These are phyloP conservation scores for Schwanniomyces sp. DNA, from an alignment of 805 yeast genomes.

Conservation along the genomic window DNA sequence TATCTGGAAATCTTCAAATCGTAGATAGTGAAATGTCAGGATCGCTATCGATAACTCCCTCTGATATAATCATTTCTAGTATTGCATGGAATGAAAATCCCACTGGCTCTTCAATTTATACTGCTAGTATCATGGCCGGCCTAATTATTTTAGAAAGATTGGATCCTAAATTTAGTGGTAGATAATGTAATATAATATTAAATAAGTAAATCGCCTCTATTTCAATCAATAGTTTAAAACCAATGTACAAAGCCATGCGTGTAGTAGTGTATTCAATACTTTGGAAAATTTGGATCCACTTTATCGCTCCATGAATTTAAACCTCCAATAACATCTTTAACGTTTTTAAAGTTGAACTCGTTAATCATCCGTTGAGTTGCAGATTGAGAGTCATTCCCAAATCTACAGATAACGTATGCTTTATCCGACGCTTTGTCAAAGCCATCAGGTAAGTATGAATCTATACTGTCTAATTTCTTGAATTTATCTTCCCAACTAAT, in stretches of 20 bases:
- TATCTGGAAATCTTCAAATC: constrained; percentile 28
- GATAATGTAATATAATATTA: not conserved
- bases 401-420: constrained; percentile 72
- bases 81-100: constrained; percentile 59
- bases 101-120: constrained; percentile 46
- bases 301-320: constrained; percentile 62
- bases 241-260: not conserved
- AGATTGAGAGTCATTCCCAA: constrained; percentile 87
- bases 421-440: constrained; percentile 20
- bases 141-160: constrained; percentile 46
- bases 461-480: constrained; percentile 21
- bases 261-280: constrained; percentile 40
- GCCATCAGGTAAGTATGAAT: constrained; percentile 17
- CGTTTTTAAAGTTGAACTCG: constrained; percentile 47
- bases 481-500: constrained; percentile 58
- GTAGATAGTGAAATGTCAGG: constrained; percentile 29
- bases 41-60: constrained; percentile 42
- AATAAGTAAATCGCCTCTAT: not conserved
- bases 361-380: constrained; percentile 62
- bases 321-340: constrained; percentile 78
- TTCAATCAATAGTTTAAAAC: not conserved
- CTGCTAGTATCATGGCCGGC: constrained; percentile 54
- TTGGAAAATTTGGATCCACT: constrained; percentile 62
- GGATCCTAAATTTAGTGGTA: constrained; percentile 17
- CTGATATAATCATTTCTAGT: constrained; percentile 48